Evolutionary conservation across 768 basidiomycete genomes (phyloP).

Genomic region (Dacryopinax primogenitus): DNA sequence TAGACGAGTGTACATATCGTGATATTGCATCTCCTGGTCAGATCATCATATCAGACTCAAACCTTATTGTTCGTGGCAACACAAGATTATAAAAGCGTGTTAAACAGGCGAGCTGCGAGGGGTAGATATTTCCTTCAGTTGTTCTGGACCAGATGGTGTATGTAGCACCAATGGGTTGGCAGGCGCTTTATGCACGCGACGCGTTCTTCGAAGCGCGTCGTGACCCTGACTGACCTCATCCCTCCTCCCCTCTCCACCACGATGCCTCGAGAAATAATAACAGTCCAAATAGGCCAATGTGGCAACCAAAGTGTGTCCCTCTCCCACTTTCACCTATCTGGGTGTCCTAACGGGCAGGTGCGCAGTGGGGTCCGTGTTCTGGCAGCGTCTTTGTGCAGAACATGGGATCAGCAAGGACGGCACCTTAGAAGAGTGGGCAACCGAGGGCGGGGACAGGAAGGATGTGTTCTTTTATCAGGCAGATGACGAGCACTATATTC

Average conservation of each 20-base stretch:
- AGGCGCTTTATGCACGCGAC: too few relatives aligned
- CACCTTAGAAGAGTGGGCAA: slow-evolving; percentile 93
- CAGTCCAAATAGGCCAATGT: slow-evolving; percentile 77
- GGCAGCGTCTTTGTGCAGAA: slow-evolving; percentile 96
- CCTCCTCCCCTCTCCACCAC: background rate
- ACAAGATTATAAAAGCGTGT: too few relatives aligned
- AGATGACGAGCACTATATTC: slow-evolving; percentile 99
- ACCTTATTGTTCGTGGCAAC: too few relatives aligned
- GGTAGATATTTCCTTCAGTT: too few relatives aligned
- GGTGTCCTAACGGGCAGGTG: slow-evolving; percentile 12
- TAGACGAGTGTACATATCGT: too few relatives aligned
- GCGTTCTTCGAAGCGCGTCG: background rate
- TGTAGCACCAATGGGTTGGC: too few relatives aligned
- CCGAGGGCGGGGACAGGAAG: slow-evolving; percentile 88
- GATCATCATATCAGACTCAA: too few relatives aligned
- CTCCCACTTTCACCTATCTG: background rate
- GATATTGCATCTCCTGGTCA: too few relatives aligned
- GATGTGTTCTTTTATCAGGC: slow-evolving; percentile 99
- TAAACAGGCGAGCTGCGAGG: too few relatives aligned
- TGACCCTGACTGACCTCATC: background rate
- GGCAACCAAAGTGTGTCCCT: slow-evolving; percentile 69
- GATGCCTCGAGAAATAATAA: slow-evolving; percentile 78
- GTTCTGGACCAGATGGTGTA: too few relatives aligned
- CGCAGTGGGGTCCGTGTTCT: slow-evolving; percentile 90
- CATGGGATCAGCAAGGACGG: slow-evolving; percentile 96